Conservation (phyloP, 2,329 filamentous ascomycete species). For the Fusarium virguliforme region DNA sequence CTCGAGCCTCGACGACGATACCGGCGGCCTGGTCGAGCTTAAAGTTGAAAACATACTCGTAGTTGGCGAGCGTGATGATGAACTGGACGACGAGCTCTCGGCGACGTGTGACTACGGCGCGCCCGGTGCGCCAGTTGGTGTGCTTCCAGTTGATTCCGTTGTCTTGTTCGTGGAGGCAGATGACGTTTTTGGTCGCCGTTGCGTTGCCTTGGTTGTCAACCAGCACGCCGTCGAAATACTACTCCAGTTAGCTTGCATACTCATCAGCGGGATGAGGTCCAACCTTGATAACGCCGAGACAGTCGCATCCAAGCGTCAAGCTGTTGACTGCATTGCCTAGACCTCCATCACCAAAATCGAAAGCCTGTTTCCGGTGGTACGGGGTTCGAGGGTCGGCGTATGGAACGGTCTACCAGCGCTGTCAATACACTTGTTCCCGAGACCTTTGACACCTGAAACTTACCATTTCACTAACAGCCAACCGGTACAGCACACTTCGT, state of each 20-base stretch:
- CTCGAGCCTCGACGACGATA: conserved; percentile 74
- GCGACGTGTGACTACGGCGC: conserved; percentile 72
- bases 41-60: conserved; percentile 73
- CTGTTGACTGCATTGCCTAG: conserved; percentile 78
- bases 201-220: conserved; percentile 51
- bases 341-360: conserved; percentile 79
- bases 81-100: conserved; percentile 78
- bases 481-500: conserved; percentile 75
- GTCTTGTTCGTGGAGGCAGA: conserved; percentile 81
- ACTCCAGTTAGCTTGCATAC: neutral
- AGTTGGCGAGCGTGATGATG: conserved; percentile 79
- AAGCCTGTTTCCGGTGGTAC: conserved; percentile 77
- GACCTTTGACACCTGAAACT: neutral
- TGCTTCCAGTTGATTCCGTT: conserved; percentile 82
- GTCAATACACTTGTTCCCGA: neutral
- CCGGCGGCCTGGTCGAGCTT: conserved; percentile 75
- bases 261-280: neutral
- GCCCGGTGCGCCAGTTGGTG: conserved; percentile 76
- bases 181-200: conserved; percentile 67
- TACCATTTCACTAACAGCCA: conserved; percentile 79
- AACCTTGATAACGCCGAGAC: conserved; percentile 73
- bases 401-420: conserved; percentile 62
- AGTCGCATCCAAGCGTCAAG: conserved; percentile 77
- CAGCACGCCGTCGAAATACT: conserved; percentile 58
- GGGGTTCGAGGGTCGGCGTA: conserved; percentile 77